These are phyloP conservation scores for Fusarium denticulatum DNA, from an alignment of 2,329 filamentous ascomycete genomes.

Conservation along the genomic window DNA sequence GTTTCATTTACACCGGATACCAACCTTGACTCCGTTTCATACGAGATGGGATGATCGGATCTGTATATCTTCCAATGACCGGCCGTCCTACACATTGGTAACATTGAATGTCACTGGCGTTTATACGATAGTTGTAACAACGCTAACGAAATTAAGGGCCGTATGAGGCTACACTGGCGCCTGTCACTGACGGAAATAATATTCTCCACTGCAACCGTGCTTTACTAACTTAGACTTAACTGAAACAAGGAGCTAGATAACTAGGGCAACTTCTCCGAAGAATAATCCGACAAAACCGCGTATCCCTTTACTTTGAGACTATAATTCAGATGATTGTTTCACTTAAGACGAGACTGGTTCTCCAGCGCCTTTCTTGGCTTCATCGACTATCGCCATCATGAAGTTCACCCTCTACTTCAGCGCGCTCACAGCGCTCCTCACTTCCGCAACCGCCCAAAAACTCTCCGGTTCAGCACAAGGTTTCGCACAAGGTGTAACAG, in stretches of 20 bases:
- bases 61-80: neutral
- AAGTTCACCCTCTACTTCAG: neutral
- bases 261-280: neutral
- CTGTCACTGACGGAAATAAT: neutral
- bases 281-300: neutral
- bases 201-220: neutral
- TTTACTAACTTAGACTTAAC: neutral
- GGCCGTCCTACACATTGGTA: neutral
- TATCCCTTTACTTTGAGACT: neutral
- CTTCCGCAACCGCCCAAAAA: neutral
- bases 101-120: neutral
- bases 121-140: no score
- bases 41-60: neutral
- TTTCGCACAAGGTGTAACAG: slow-evolving; percentile 25
- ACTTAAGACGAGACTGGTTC: rapidly evolving
- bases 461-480: slow-evolving; percentile 22
- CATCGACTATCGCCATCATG: neutral
- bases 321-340: neutral
- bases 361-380: neutral
- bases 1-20: no score
- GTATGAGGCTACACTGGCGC: no score
- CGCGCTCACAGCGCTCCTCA: neutral
- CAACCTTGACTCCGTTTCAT: rapidly evolving
- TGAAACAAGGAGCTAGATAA: neutral
- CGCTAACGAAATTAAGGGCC: neutral